Evolutionary conservation across 495 filamentous ascomycete species (phyloP).

Genomic region (Physcia stellaris): DNA sequence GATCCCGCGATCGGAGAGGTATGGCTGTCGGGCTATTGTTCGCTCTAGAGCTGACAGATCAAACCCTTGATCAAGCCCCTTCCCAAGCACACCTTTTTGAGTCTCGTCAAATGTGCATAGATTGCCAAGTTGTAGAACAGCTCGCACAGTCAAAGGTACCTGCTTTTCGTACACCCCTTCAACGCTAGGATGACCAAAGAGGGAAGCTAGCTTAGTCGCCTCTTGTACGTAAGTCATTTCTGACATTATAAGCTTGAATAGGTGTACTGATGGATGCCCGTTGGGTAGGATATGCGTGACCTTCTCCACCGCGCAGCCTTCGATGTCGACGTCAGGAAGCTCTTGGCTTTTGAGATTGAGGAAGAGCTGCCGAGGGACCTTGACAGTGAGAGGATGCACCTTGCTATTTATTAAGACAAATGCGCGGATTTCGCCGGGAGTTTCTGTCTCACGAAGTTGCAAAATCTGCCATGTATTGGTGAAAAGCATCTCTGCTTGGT

Average conservation of each 20-base stretch:
- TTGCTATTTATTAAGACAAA: conserved; percentile 90
- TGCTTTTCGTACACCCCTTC: conserved; percentile 96
- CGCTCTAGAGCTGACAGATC: conserved; percentile 65
- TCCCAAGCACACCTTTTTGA: conserved; percentile 81
- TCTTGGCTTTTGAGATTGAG: conserved; percentile 80
- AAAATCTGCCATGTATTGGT: conserved; percentile 89
- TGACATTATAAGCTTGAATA: conserved; percentile 83
- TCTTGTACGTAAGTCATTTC: conserved; percentile 81
- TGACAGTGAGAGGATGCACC: conserved; percentile 74
- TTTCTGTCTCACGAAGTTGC: conserved; percentile 67
- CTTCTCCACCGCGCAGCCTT: conserved; percentile 78
- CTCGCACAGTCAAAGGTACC: conserved; percentile 69
- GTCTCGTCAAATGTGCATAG: conserved; percentile 89
- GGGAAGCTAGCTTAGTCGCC: conserved; percentile 58
- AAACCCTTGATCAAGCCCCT: conserved; percentile 86
- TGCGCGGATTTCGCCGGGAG: conserved; percentile 72
- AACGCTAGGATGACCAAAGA: conserved; percentile 86
- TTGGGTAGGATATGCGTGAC: conserved; percentile 87
- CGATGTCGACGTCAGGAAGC: conserved; percentile 77
- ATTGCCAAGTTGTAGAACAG: conserved; percentile 77
- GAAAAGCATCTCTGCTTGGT: conserved; percentile 79
- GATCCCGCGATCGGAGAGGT: conserved; percentile 52
- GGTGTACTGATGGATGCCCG: conserved; percentile 81
- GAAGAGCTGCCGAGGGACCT: conserved; percentile 79
- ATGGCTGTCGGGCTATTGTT: conserved; percentile 50